phyloP scores from a whole-genome alignment of 1,284 basidiomycete species.

The Coniferiporia weirii region DNA sequence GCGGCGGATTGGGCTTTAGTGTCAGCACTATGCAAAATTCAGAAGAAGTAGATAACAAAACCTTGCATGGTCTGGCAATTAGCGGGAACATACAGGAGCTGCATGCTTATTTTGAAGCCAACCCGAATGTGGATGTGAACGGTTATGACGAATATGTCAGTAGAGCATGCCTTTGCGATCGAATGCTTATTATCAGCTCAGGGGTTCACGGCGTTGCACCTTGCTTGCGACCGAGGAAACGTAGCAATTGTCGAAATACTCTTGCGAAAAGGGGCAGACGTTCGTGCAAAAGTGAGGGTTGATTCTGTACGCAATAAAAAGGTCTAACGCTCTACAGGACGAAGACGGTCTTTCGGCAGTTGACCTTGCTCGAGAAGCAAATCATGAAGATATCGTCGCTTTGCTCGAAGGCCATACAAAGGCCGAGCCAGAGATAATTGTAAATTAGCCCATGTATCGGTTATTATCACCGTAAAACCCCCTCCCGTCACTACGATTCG shows the following conservation, averaged over 20 bases:
- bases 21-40: constrained; percentile 58
- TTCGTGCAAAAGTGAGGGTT: constrained; percentile 47
- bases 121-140: constrained; percentile 39
- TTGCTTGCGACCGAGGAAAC: constrained; percentile 80
- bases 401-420: constrained; percentile 33
- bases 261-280: constrained; percentile 63
- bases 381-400: constrained; percentile 54
- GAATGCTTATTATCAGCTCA: constrained; percentile 28
- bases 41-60: constrained; percentile 32
- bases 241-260: constrained; percentile 51
- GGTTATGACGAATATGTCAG: constrained; percentile 56
- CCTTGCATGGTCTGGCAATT: constrained; percentile 63
- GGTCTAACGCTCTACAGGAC: constrained; percentile 43
- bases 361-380: constrained; percentile 64
- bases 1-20: constrained; percentile 47
- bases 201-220: constrained; percentile 83
- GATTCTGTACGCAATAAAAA: neutral
- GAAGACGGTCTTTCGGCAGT: constrained; percentile 60
- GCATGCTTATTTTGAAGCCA: constrained; percentile 37
- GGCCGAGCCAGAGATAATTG: neutral
- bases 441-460: neutral
- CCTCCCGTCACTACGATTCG: neutral
- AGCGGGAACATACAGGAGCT: constrained; percentile 48
- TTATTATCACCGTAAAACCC: neutral
- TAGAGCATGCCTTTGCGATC: neutral